Evolutionary conservation across 768 basidiomycete species (phyloP), one percentile per base, ranked within the genome.

Genomic region (Calocera cornea): DNA sequence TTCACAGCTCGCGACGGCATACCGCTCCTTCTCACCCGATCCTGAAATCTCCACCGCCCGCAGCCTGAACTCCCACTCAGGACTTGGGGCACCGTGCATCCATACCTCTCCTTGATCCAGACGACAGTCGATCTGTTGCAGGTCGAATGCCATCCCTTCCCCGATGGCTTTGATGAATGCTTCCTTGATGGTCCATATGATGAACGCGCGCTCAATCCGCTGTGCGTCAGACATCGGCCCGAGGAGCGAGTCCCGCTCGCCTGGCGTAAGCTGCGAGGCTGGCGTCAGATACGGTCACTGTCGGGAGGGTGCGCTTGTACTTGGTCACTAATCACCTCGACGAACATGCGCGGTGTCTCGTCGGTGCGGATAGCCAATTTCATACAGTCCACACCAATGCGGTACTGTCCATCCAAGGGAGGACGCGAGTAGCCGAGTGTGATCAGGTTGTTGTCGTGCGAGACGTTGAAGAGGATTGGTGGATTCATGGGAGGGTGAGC

Each of bases 111-210:
- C 34, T n/a, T 47, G 40, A 38, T 66, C 47, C 29, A 86, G 79
- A 72, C 89, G 81, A 75, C 86, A 91, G 73, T 90, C 85, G 68
- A 93, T 83, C 24, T 90, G 83, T 27, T 79, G 80, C 76, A 92
- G 89, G 71, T 92, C 88, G 73, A 92, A 92, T 1, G 90, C 87
- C 16, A 94, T 82, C 0, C 92, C 92, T 36, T 88, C 74, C 0
- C 92, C 92, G 36, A 93, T 80, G 1, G 90, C 89, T 77, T 94
- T 95, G 5, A 89, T 91, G 75, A 92, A 93, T 2, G 92, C 91
- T 75, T 95, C 92, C 76, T 95, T 95, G 74, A 90, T 77, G 7
- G 92, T 92, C 92, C 92, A 94, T 70, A 91, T 83, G 81, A 87
- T 87, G 73, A 88, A 90, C 75, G 93, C 88, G 17, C 79, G 50